Conservation (phyloP, 2,329 filamentous ascomycete genomes). For the Neonectria magnoliae region DNA sequence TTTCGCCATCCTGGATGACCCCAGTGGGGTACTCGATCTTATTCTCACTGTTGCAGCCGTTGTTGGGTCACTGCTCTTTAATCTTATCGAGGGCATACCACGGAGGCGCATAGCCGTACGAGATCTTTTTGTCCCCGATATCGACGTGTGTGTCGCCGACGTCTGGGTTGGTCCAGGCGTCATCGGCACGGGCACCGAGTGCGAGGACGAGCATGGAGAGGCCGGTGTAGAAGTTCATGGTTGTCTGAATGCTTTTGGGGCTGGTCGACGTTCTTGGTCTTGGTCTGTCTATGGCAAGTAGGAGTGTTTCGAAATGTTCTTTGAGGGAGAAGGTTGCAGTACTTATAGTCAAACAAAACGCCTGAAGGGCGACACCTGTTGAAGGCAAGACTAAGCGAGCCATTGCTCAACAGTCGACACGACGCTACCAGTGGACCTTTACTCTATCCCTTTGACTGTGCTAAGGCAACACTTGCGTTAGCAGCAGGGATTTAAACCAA, state of each 20-base stretch:
- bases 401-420: not conserved
- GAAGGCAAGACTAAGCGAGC: not conserved
- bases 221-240: not conserved
- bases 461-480: too few species aligned
- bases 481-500: too few species aligned
- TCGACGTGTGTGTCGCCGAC: not conserved
- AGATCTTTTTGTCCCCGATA: not conserved
- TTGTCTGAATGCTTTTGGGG: not conserved
- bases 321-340: not conserved
- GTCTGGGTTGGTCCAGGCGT: not conserved
- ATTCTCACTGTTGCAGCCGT: not conserved
- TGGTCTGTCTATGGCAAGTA: not conserved
- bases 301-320: not conserved
- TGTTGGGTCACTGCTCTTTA: not conserved
- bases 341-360: not conserved
- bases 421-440: not conserved
- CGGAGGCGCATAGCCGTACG: not conserved
- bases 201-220: not conserved
- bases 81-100: not conserved
- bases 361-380: not conserved
- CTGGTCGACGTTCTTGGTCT: not conserved
- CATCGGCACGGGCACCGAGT: not conserved
- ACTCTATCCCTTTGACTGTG: too few species aligned
- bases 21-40: not conserved
- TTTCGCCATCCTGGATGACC: not conserved